Conservation (phyloP, 192 early-diverging fungal genomes). For the Phlyctochytrium arcticum region DNA sequence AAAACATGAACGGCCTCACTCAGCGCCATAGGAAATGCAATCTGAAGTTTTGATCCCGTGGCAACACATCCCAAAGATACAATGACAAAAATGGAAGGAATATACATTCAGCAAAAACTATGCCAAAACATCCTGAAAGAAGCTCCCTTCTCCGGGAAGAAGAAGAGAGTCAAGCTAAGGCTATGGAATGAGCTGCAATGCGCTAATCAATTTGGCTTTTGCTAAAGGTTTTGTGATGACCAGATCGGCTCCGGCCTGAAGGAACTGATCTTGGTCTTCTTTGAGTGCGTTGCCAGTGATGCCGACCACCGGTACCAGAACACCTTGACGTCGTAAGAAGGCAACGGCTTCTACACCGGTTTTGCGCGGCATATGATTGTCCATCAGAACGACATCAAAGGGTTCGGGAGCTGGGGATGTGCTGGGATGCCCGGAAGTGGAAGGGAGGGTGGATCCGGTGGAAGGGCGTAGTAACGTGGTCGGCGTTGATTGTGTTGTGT, state of each 20-base stretch:
- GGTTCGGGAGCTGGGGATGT: not conserved
- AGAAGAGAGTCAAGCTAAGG: too few relatives aligned
- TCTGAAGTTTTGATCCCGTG: too few relatives aligned
- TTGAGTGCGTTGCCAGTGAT: slow-evolving; percentile 23
- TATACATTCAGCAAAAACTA: too few relatives aligned
- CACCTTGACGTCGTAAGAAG: slow-evolving; percentile 7
- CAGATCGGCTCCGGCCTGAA: slow-evolving; percentile 14
- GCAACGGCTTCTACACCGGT: slow-evolving; percentile 15
- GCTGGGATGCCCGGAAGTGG: not conserved
- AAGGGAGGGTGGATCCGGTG: not conserved
- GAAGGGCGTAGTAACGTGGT: not conserved
- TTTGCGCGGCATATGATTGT: slow-evolving; percentile 25
- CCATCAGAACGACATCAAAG: slow-evolving; percentile 25
- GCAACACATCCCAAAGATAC: too few relatives aligned
- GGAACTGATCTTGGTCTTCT: slow-evolving; percentile 21
- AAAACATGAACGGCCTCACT: too few relatives aligned
- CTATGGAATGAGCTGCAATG: slow-evolving; percentile 14
- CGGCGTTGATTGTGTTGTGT: too few relatives aligned
- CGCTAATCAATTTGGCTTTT: slow-evolving; percentile 12
- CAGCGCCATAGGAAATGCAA: too few relatives aligned
- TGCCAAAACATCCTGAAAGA: too few relatives aligned
- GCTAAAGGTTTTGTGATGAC: slow-evolving; percentile 22
- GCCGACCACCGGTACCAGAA: slow-evolving; percentile 6
- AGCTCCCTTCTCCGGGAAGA: too few relatives aligned
- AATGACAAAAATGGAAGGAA: too few relatives aligned